phyloP scores from a whole-genome alignment of 441 rosid genomes.

The Adansonia gregorii region DNA sequence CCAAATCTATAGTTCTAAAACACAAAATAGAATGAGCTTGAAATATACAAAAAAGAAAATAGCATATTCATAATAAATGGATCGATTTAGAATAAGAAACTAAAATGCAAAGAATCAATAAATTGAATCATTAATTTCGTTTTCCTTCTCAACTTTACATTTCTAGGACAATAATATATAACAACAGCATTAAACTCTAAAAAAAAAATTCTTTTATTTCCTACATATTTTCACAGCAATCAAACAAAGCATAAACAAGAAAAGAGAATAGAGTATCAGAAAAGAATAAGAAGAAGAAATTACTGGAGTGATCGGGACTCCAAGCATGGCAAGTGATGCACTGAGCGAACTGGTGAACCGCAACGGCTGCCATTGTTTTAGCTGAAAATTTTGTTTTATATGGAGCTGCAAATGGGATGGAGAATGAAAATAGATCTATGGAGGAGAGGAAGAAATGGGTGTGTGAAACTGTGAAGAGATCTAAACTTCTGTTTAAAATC shows the following conservation, averaged over 20 bases:
- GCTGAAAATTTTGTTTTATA: background rate
- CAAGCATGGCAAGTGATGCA: constrained; percentile 96
- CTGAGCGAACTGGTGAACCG: constrained; percentile 79
- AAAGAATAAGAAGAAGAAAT: background rate
- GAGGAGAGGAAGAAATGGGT: background rate
- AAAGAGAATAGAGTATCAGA: background rate
- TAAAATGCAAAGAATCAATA: background rate
- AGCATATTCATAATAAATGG: background rate
- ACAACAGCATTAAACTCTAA: background rate
- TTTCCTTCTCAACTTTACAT: background rate
- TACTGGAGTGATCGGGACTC: constrained; percentile 92
- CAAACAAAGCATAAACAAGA: constrained; percentile 11
- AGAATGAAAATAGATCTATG: background rate
- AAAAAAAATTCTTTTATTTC: background rate
- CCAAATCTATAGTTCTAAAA: background rate
- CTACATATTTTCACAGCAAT: constrained; percentile 18
- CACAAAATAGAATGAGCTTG: background rate
- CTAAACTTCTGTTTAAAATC: constrained; percentile 22
- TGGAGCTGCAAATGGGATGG: constrained; percentile 8
- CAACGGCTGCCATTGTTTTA: constrained; percentile 61
- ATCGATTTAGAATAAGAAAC: background rate
- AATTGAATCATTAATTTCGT: background rate
- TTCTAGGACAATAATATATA: background rate
- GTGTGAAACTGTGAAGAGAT: background rate
- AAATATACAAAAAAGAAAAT: background rate